These are phyloP conservation scores for Daedaleopsis nitida DNA, from an alignment of 768 basidiomycete species.

Conservation along the genomic window DNA sequence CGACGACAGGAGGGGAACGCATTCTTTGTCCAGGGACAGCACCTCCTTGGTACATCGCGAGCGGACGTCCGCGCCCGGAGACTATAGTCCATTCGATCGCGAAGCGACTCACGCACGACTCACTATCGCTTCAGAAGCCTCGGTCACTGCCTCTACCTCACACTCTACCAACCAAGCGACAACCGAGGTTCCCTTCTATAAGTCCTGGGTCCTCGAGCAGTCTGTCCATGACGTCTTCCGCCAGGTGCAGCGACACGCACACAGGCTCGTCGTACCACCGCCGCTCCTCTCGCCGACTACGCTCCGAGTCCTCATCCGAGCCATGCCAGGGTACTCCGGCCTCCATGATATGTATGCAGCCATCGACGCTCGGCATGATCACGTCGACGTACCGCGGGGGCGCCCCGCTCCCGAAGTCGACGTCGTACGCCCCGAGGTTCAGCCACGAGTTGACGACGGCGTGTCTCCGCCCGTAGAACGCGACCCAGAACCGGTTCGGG, in stretches of 20 bases:
- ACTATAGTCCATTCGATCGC: too few relatives aligned
- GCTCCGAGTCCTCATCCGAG: not conserved
- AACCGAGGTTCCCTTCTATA: not conserved
- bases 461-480: conserved; percentile 37
- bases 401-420: conserved; percentile 35
- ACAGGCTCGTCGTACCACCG: conserved; percentile 18
- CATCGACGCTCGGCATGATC: conserved; percentile 38
- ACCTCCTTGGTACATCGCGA: too few relatives aligned
- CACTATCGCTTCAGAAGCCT: too few relatives aligned
- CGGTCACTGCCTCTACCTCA: too few relatives aligned
- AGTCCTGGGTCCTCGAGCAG: conserved; percentile 9
- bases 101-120: too few relatives aligned
- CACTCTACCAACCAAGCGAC: too few relatives aligned
- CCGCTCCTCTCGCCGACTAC: not conserved
- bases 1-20: conserved; percentile 35
- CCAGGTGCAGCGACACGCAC: conserved; percentile 14
- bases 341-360: conserved; percentile 37
- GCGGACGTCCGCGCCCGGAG: too few relatives aligned
- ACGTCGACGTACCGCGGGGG: conserved; percentile 32
- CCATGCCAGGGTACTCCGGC: not conserved
- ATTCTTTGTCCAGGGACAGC: conserved; percentile 86
- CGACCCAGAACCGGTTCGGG: conserved; percentile 36
- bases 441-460: conserved; percentile 40
- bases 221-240: conserved; percentile 1
- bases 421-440: conserved; percentile 33